Evolutionary conservation across 2,329 filamentous ascomycete genomes (phyloP), one percentile per base, ranked within the genome.

Genomic region (Colletotrichum siamense): DNA sequence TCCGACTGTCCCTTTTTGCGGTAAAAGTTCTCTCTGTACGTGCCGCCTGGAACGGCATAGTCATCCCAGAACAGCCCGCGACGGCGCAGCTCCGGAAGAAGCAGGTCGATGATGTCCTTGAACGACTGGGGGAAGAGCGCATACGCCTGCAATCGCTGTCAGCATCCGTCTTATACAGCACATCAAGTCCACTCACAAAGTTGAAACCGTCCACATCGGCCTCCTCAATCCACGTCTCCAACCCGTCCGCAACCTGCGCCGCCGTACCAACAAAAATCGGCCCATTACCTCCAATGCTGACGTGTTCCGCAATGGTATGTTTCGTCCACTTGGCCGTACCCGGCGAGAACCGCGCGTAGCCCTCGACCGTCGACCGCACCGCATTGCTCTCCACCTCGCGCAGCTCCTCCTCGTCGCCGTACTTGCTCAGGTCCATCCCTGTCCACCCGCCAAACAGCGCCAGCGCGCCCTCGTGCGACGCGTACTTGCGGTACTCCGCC

Each of bases 151-250:
- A 5, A 5, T 61, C 4, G 13, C 13, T 8, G 18, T n/a, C 16
- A 12, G 5, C 13, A 5, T 3, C 12, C 16, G 6, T 8, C 34
- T 8, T 4, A 4, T 32, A 34, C 66, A 24, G 22, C 7, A 36
- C 49, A 75, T 57, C 16, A 15, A 13, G 8, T 5, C 9, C 55
- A 24, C 8, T 85, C 81, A 92, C 92, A 82, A 95, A 89, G 81
- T 95, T 95, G 84, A 95, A 95, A 0, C 94, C 94, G 80, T 95
- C 94, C 1, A 95, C 89, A 78, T 94, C 94, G 0, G 92, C 93
- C 81, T 94, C 93, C 8, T 86, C 80, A 0, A 95, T 86, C 93
- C 94, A 95, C 1, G 86, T 83, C 83, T 95, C 92, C 72, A 95
- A 87, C 59, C 90, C 88, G 81, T 95, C 93, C 0, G 92, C 94